Percentiles rank a stretch among this genome's conserved stretches.
These are phyloP conservation scores for Globisporangium orthogonon DNA, from an alignment of 352 stramenopile species.

Conservation along the genomic window DNA sequence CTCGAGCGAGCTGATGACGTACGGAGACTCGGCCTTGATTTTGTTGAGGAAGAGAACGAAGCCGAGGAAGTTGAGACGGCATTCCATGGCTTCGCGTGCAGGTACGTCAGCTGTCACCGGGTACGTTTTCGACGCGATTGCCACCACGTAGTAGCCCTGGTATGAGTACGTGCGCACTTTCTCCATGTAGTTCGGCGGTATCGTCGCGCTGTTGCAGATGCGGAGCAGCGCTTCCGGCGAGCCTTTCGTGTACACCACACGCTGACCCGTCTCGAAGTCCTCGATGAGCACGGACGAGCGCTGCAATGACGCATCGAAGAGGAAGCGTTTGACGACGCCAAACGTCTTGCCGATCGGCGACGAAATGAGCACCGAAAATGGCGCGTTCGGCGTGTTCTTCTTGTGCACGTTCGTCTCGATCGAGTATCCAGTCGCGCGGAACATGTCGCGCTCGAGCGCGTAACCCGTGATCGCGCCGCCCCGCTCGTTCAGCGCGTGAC, in stretches of 20 bases:
- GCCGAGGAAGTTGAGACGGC: slow-evolving; percentile 65
- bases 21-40: slow-evolving; percentile 80
- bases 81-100: slow-evolving; percentile 73
- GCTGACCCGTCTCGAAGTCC: slow-evolving; percentile 52
- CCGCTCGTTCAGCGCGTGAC: slow-evolving; percentile 52
- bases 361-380: slow-evolving; percentile 58
- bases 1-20: slow-evolving; percentile 73
- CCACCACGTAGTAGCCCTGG: slow-evolving; percentile 83
- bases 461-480: slow-evolving; percentile 54
- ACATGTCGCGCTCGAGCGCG: slow-evolving; percentile 70
- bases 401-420: slow-evolving; percentile 50
- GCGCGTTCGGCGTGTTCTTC: slow-evolving; percentile 32
- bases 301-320: slow-evolving; percentile 67
- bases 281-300: slow-evolving; percentile 67
- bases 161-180: slow-evolving; percentile 55
- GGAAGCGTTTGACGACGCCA: slow-evolving; percentile 58
- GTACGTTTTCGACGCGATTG: slow-evolving; percentile 54
- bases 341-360: slow-evolving; percentile 68
- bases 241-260: slow-evolving; percentile 64
- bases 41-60: slow-evolving; percentile 89
- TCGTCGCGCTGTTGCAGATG: slow-evolving; percentile 53
- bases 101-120: slow-evolving; percentile 38
- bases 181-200: slow-evolving; percentile 69
- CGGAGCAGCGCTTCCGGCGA: slow-evolving; percentile 50
- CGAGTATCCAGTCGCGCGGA: slow-evolving; percentile 51